These are phyloP conservation scores for Penicilliopsis zonata DNA, from an alignment of 495 filamentous ascomycete genomes.

Conservation along the genomic window DNA sequence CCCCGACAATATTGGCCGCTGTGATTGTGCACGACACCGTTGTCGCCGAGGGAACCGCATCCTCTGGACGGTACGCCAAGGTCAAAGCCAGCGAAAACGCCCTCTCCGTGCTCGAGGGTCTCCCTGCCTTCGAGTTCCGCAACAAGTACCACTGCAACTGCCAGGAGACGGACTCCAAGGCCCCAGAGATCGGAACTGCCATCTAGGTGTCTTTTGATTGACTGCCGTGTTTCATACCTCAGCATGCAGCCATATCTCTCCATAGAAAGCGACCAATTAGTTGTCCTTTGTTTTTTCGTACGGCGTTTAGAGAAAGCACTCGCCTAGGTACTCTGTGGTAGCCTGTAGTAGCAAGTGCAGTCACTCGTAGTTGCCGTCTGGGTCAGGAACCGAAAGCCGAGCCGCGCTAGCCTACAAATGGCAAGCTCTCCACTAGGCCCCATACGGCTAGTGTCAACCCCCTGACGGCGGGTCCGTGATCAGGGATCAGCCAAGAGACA, in stretches of 20 bases:
- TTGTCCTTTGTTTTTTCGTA: no score
- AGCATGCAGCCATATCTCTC: no score
- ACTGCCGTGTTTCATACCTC: no score
- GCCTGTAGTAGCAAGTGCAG: no score
- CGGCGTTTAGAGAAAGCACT: no score
- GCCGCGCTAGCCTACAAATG: not conserved
- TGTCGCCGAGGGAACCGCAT: conserved; percentile 47
- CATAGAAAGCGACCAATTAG: no score
- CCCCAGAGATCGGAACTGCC: conserved; percentile 23
- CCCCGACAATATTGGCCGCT: conserved; percentile 49
- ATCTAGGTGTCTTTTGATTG: no score
- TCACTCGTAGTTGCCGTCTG: not conserved
- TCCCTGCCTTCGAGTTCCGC: conserved; percentile 49
- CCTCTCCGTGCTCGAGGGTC: conserved; percentile 40
- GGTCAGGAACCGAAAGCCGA: not conserved
- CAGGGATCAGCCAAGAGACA: conserved; percentile 1
- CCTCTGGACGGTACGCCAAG: conserved; percentile 59
- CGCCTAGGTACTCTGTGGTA: no score
- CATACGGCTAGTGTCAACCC: conserved; percentile 1
- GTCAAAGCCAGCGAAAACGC: conserved; percentile 60
- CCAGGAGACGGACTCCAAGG: conserved; percentile 4
- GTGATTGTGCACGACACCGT: conserved; percentile 66
- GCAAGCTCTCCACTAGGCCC: not conserved
- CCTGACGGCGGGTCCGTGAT: conserved; percentile 1
- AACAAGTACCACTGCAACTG: conserved; percentile 54